Base-by-base conservation (phyloP, 2,329 filamentous ascomycete species). In the Zopfia rhizophila region DNA sequence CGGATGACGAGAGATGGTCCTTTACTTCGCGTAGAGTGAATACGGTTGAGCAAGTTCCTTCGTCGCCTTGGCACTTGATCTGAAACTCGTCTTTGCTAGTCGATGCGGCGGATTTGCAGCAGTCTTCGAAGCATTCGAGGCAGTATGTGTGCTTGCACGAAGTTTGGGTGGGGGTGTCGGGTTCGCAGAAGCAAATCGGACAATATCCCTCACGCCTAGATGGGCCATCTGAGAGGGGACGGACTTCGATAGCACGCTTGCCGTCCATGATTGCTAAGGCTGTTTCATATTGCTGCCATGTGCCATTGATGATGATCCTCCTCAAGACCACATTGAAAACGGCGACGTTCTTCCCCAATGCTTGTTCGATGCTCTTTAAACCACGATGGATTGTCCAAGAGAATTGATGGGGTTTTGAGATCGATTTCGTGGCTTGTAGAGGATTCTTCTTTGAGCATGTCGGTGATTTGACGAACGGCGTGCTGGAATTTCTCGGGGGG, bases 401-500 rank as follows among this genome's bases (percentile, higher is more conserved):
- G 14, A 52, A 48, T 36, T 40, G 30, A 22, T n/a, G 11, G 3
- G 35, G 25, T 10, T 30, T 25, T 27, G n/a, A 52, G 44, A 27
- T 41, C 21, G 29, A 52, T 52, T n/a, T 40, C 21, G 23, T 35
- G 38, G 17, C 5, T 28, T 24, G 23, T 17, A 14, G 23, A 7
- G 17, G 32, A 10, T n/a, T 44, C 31, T 13, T 45, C 7, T 29
- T 42, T 41, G 21, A 52, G 31, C 13, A 52, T 22, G 13, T 54
- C 42, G 23, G 11, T 40, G 18, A 60, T 48, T 23, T 33, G 51
- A 42, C 25, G 23, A 35, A 43, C 23, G 10, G 46, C 50, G 40
- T 47, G 45, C 22, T 53, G 39, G 23, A 51, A 38, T 42, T 58
- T 63, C 39, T 61, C 56, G 8, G 27, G 37, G 8, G 56, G 44